These are phyloP conservation scores for Exophiala mesophila DNA, from an alignment of 2,329 filamentous ascomycete genomes.

Conservation along the genomic window DNA sequence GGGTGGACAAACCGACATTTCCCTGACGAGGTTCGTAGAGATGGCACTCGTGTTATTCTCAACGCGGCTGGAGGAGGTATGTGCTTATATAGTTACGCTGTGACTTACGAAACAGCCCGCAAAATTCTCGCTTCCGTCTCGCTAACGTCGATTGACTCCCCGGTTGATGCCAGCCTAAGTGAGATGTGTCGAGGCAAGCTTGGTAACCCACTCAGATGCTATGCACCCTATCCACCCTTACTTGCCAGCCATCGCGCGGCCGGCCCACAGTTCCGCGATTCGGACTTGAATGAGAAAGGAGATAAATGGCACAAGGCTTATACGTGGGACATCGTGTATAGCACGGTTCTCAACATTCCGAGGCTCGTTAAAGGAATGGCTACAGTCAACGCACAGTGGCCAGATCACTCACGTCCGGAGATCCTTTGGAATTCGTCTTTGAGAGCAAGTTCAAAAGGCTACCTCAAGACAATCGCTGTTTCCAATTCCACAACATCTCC, in stretches of 20 bases:
- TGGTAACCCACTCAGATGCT: constrained; percentile 1
- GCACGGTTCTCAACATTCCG: constrained; percentile 2
- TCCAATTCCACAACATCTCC: too few species aligned
- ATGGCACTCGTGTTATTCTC: constrained; percentile 34
- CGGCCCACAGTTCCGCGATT: constrained; percentile 2
- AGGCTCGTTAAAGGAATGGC: not conserved
- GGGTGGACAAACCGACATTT: not conserved
- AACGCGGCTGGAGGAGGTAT: constrained; percentile 29
- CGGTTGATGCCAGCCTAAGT: constrained; percentile 43
- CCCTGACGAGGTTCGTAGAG: not conserved
- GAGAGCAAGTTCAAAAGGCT: not conserved
- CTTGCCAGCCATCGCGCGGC: constrained; percentile 3
- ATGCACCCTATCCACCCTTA: constrained; percentile 2
- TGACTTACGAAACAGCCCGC: constrained; percentile 34
- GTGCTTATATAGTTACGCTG: constrained; percentile 38
- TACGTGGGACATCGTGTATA: constrained; percentile 9
- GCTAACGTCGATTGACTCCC: constrained; percentile 26
- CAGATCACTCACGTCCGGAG: not conserved
- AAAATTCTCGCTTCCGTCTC: constrained; percentile 34
- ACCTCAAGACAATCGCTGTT: not conserved
- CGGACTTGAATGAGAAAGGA: constrained; percentile 2
- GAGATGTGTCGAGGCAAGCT: constrained; percentile 41
- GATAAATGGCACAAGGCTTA: constrained; percentile 6
- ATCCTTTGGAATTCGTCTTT: not conserved
- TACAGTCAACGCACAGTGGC: constrained; percentile 2